Percentiles rank a stretch among this genome's conserved stretches.
Conservation (phyloP, 139 green algal genomes). For the Cymbomonas tetramitiformis region DNA sequence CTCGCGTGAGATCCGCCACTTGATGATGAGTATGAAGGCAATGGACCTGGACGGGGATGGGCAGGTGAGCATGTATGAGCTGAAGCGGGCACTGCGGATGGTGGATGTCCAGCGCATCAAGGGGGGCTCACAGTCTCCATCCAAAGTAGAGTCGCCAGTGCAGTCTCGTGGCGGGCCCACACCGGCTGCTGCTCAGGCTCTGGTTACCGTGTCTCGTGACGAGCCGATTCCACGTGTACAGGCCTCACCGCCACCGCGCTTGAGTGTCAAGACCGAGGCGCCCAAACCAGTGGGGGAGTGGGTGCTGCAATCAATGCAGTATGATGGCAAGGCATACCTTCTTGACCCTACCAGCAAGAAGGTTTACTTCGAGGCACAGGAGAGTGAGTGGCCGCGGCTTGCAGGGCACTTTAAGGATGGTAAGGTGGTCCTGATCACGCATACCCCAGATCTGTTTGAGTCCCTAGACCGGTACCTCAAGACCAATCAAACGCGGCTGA, state of each 20-base stretch:
- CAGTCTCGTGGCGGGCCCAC: too few relatives aligned
- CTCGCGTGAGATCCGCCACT: background rate
- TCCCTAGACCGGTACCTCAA: constrained; percentile 27
- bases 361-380: background rate
- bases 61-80: constrained; percentile 2
- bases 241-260: too few relatives aligned
- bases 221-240: too few relatives aligned
- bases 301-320: too few relatives aligned
- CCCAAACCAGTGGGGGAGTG: too few relatives aligned
- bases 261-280: too few relatives aligned
- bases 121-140: too few relatives aligned
- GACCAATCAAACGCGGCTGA: constrained; percentile 19
- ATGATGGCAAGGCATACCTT: background rate
- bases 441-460: constrained; percentile 22
- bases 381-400: background rate
- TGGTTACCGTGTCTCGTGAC: too few relatives aligned
- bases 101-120: background rate
- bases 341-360: background rate
- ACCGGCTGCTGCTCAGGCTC: too few relatives aligned
- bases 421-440: background rate
- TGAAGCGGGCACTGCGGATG: constrained; percentile 1
- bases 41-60: constrained; percentile 7
- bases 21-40: background rate
- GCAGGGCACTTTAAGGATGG: background rate
- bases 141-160: too few relatives aligned